Evolutionary conservation across 306 rosid genomes (phyloP), one percentile per base, ranked within the genome.

Genomic region (Notholithocarpus densiflorus): DNA sequence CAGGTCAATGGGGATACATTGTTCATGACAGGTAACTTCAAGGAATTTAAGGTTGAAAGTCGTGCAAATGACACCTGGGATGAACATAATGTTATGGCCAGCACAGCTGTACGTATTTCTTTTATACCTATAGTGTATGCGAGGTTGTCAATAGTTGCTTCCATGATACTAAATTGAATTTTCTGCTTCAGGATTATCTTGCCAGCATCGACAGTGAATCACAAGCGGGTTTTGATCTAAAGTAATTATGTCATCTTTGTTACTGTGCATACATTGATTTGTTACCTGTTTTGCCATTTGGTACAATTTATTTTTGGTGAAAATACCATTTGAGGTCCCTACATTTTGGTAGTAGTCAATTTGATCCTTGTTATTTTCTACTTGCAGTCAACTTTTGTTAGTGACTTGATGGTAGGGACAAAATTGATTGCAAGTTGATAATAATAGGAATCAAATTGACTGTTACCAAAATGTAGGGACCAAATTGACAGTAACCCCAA

Each of bases 1-100:
- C 89, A 96, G 99, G 99, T 96, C 82, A 96, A 96, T 80, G 99
- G 99, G 34, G 90, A 96, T 78, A 86, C 99, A 32, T 77, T 93
- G 82, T 96, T 93, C 74, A 93, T 93, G 99, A 96, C 98, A 18
- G 91, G 98, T 52, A 86, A 71, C 81, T 96, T 96, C 88, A 93
- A 88, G 87, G 98, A 96, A 80, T 96, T 96, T 84, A 91, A 90
- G 84, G 90, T 86, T 65, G 99, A 93, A 82, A 90, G 82, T 83
- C 89, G 74, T 23, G 80, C 88, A 83, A 88, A 80, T 81, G 88
- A 85, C 56, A 80, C 80, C 20, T 96, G 99, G 99, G 86, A 93
- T 86, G 92, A 93, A 86, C 87, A 75, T 79, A 88, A 88, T 87
- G 99, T 82, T 57, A 70, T 96, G 87, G 77, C 89, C 74, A 96